Percentiles rank a stretch among this genome's conserved stretches.
Evolutionary conservation across 306 rosid species (phyloP).

Genomic region (Ormosia semicastrata): DNA sequence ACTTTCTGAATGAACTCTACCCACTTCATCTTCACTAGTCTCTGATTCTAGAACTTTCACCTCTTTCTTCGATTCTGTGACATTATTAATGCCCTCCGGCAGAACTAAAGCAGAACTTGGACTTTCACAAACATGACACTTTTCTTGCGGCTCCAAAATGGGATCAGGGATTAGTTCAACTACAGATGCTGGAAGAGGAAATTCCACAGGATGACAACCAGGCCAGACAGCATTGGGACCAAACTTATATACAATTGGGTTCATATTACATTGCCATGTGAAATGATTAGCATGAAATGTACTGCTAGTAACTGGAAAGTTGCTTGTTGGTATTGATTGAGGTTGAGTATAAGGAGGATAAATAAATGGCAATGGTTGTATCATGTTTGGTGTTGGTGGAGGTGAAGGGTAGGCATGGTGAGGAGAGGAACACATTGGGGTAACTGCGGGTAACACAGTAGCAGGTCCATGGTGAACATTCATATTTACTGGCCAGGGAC

Average conservation of each 20-base stretch:
- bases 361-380: conserved; percentile 72
- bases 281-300: conserved; percentile 69
- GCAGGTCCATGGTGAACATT: conserved; percentile 67
- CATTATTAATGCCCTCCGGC: conserved; percentile 42
- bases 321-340: conserved; percentile 62
- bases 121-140: conserved; percentile 40
- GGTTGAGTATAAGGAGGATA: conserved; percentile 70
- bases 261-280: conserved; percentile 70
- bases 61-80: conserved; percentile 46
- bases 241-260: conserved; percentile 47
- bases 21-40: conserved; percentile 40
- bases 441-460: conserved; percentile 53
- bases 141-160: conserved; percentile 43
- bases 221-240: conserved; percentile 65
- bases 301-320: conserved; percentile 60
- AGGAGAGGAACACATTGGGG: conserved; percentile 76
- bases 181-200: conserved; percentile 61
- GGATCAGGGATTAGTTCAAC: conserved; percentile 48
- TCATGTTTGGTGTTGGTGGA: conserved; percentile 79
- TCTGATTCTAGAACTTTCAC: conserved; percentile 34
- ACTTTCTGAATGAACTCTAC: conserved; percentile 35
- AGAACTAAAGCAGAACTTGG: conserved; percentile 36
- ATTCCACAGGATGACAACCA: conserved; percentile 66
- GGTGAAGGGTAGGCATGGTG: conserved; percentile 76
- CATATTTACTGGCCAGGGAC: conserved; percentile 78